A percentile compares a stretch with the other conserved stretches of the same genome.
phyloP scores from a whole-genome alignment of 2,329 filamentous ascomycete genomes.

The Penicillium polonicum region DNA sequence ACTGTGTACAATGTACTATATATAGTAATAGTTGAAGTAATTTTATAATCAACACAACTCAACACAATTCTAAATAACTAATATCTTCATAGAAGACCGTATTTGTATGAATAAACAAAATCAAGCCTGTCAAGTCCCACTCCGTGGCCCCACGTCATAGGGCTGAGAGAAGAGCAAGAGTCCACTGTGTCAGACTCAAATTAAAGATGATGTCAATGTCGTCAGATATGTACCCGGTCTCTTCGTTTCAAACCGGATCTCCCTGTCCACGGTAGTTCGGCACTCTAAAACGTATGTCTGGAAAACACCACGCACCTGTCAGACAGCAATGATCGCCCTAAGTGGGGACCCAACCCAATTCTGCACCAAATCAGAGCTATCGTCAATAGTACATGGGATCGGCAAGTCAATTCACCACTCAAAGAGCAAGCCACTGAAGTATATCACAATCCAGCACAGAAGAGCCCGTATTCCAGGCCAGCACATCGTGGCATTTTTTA shows the following conservation, averaged over 20 bases:
- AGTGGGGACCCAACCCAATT: conserved; percentile 6
- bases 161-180: conserved; percentile 17
- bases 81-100: too few species aligned
- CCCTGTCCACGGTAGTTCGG: background rate
- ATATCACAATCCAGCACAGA: background rate
- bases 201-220: conserved; percentile 2
- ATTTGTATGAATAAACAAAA: background rate
- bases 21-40: background rate
- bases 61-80: background rate
- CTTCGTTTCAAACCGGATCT: background rate
- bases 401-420: background rate
- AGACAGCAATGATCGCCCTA: conserved; percentile 10
- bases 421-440: background rate
- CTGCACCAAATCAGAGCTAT: conserved; percentile 1
- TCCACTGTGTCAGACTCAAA: background rate
- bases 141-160: conserved; percentile 21
- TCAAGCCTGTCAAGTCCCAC: background rate
- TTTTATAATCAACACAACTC: background rate
- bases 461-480: background rate
- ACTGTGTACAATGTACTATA: too few species aligned
- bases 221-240: background rate
- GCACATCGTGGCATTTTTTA: background rate
- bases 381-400: background rate
- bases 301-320: background rate
- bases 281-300: background rate